Evolutionary conservation across 2,329 filamentous ascomycete genomes (phyloP), one percentile per base, ranked within the genome.

Genomic region (Ophiostoma angusticollis): DNA sequence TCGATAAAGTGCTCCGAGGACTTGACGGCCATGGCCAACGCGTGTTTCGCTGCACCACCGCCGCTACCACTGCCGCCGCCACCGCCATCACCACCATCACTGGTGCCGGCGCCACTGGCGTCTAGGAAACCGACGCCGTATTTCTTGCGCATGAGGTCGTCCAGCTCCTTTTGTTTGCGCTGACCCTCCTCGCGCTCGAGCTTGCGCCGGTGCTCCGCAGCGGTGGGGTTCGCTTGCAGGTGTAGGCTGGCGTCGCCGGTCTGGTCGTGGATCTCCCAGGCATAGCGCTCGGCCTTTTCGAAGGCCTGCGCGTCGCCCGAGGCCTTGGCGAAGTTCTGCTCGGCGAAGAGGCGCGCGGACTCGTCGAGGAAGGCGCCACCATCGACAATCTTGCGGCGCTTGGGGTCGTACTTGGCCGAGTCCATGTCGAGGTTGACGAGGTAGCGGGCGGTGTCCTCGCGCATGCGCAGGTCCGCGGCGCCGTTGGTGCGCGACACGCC

Each of bases 381-480:
- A 54, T 93, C 84, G 17, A 93, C 81, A 69, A 98, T 84, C 8
- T 83, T 80, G 51, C 91, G 74, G 11, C 87, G 95, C 57, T 98
- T 98, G 0, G 91, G 91, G 54, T 98, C 89, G 61, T 98, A 98
- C 58, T 93, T 93, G 2, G 93, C 91, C 1, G 87, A 95, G 53
- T 98, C 91, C 3, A 94, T 70, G 54, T 98, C 91, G 21, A 98
- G 73, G 54, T 96, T 96, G 8, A 95, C 66, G 3, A 98, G 68
- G 56, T 98, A 98, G 54, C 95, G 96, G 17, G 91, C 91, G 1
- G 91, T 98, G 57, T 98, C 91, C 62, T 98, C 91, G 57, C 91
- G 75, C 56, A 98, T 77, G 46, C 91, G 77, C 41, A 98, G 68
- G 54, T 96, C 93, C 42, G 86, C 74, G 1, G 91, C 94, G 6